Evolutionary conservation across 169 alveolate species (phyloP).

Genomic region (Nephromyces sp.): DNA sequence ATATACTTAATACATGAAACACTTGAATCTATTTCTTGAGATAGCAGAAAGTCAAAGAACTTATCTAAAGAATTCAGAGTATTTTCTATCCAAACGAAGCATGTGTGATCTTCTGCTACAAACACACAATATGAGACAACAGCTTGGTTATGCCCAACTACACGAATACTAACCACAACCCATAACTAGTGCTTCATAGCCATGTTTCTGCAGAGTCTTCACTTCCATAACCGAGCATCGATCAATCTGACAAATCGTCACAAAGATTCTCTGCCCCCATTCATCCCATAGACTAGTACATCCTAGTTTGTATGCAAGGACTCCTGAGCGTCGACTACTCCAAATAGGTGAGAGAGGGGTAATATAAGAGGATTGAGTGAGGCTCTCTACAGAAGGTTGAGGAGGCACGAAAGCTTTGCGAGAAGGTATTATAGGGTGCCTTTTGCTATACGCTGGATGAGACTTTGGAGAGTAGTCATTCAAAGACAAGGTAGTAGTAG

Average conservation of each 20-base stretch:
- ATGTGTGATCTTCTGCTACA: no score
- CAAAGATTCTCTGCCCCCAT: constrained; percentile 74
- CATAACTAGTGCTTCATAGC: constrained; percentile 70
- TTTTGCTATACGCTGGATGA: no score
- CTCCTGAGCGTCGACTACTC: constrained; percentile 41
- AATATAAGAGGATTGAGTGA: neutral
- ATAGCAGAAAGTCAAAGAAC: no score
- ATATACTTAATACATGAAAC: no score
- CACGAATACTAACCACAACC: constrained; percentile 59
- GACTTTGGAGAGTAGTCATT: no score
- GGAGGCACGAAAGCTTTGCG: neutral
- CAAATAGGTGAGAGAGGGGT: neutral
- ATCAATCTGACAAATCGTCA: constrained; percentile 66
- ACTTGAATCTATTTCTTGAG: no score
- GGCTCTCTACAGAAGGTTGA: no score
- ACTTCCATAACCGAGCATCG: constrained; percentile 63
- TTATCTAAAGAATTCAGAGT: no score
- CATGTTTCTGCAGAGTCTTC: constrained; percentile 59
- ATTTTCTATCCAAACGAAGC: no score
- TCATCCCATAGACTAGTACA: constrained; percentile 77
- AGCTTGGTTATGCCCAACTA: no score
- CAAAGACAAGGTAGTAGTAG: no score
- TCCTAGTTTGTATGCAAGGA: constrained; percentile 68
- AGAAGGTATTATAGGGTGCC: neutral
- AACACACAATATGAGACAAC: no score